Conservation (phyloP, 345 rosid genomes). For the Odontarrhena argentea region DNA sequence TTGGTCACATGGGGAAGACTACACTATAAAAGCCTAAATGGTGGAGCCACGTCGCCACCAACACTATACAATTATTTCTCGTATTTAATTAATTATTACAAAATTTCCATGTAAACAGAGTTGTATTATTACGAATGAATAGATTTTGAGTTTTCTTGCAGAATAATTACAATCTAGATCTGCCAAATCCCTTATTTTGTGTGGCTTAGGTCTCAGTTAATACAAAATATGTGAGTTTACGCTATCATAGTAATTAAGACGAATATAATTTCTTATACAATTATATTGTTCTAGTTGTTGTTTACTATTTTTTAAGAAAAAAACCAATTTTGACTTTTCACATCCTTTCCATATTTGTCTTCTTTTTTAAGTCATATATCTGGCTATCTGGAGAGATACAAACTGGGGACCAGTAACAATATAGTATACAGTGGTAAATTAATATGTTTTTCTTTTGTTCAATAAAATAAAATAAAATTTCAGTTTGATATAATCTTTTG, state of each 20-base stretch:
- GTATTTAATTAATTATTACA: neutral
- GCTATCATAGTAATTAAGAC: conserved; percentile 22
- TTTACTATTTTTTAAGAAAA: neutral
- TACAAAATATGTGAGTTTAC: conserved; percentile 23
- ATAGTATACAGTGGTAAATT: conserved; percentile 15
- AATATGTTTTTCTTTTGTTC: neutral
- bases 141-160: neutral
- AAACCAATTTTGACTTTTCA: conserved; percentile 17
- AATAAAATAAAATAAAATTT: neutral
- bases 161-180: conserved; percentile 17
- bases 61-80: conserved; percentile 28
- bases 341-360: conserved; percentile 3
- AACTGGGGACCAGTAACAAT: conserved; percentile 11
- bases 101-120: neutral
- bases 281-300: neutral
- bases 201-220: conserved; percentile 28
- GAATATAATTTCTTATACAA: neutral
- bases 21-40: conserved; percentile 26
- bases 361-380: conserved; percentile 27
- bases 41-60: conserved; percentile 44
- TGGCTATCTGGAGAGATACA: conserved; percentile 21
- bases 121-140: neutral
- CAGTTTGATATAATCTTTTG: neutral
- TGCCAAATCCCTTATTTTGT: conserved; percentile 25
- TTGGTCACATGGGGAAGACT: conserved; percentile 44